These are phyloP conservation scores for Pachysolen tannophilus DNA, from an alignment of 805 yeast genomes.

Conservation along the genomic window DNA sequence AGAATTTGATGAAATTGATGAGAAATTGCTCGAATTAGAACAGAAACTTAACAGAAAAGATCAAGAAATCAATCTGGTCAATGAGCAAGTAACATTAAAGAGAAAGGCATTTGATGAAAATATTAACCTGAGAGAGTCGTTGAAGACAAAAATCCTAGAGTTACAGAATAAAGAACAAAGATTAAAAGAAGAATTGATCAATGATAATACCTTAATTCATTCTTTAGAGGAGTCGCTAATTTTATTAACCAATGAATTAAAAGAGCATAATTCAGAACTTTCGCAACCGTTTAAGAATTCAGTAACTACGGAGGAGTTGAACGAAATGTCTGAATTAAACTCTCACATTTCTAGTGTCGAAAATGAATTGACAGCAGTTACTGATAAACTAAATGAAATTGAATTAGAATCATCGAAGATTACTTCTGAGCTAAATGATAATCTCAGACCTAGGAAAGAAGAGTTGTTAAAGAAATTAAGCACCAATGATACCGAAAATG, in stretches of 20 bases:
- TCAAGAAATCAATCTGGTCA: conserved; percentile 39
- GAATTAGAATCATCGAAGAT: conserved; percentile 39
- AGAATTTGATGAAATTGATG: conserved; percentile 34
- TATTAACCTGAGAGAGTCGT: conserved; percentile 33
- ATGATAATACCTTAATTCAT: conserved; percentile 27
- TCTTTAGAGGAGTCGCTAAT: conserved; percentile 26
- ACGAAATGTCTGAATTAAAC: conserved; percentile 28
- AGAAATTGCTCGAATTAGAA: conserved; percentile 30
- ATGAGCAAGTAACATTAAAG: conserved; percentile 32
- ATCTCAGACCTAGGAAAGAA: conserved; percentile 42
- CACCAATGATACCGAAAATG: too few species aligned
- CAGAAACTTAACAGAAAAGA: conserved; percentile 36
- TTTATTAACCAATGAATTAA: conserved; percentile 29
- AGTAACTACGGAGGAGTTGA: conserved; percentile 41
- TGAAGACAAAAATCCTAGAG: conserved; percentile 33
- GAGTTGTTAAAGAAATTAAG: too few species aligned
- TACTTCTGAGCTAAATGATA: conserved; percentile 52
- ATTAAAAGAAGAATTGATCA: conserved; percentile 33
- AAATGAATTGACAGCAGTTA: conserved; percentile 29
- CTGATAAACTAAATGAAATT: conserved; percentile 29
- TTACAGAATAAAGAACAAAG: conserved; percentile 32
- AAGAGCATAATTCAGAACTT: conserved; percentile 41
- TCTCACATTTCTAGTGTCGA: conserved; percentile 30
- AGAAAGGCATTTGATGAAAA: conserved; percentile 35
- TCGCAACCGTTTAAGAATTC: conserved; percentile 43